phyloP scores from a whole-genome alignment of 169 alveolate species.

The Eimeria necatrix region DNA sequence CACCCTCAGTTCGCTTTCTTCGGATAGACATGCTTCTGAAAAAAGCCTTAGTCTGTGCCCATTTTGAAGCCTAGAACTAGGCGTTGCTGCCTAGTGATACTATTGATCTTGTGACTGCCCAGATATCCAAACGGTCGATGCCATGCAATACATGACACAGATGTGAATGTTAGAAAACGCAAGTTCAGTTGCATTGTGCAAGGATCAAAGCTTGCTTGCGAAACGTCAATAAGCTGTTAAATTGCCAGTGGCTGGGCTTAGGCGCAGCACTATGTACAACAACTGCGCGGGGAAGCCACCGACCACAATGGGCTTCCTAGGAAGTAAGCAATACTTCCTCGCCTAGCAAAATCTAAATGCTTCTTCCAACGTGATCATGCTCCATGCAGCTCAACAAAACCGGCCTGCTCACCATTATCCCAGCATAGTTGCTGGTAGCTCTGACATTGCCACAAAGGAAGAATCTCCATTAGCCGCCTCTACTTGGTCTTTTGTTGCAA shows the following conservation, averaged over 20 bases:
- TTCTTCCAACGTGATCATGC: neutral
- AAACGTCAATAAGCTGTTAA: neutral
- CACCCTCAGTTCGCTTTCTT: too few relatives aligned
- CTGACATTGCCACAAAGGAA: slow-evolving; percentile 68
- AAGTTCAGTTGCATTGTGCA: neutral
- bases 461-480: slow-evolving; percentile 67
- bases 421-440: slow-evolving; percentile 74
- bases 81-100: too few relatives aligned
- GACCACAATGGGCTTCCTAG: neutral
- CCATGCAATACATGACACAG: neutral
- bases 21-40: too few relatives aligned
- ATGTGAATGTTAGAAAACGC: neutral
- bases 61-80: too few relatives aligned
- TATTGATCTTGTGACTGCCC: too few relatives aligned
- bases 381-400: slow-evolving; percentile 4
- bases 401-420: neutral
- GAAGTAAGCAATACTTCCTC: neutral
- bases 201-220: neutral
- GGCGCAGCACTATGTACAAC: neutral
- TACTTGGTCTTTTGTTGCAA: slow-evolving; percentile 63
- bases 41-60: too few relatives aligned
- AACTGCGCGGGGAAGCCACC: neutral
- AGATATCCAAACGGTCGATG: too few relatives aligned
- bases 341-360: neutral
- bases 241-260: slow-evolving; percentile 10